phyloP scores from a whole-genome alignment of 2,329 filamentous ascomycete species.

The Fusarium decemcellulare region DNA sequence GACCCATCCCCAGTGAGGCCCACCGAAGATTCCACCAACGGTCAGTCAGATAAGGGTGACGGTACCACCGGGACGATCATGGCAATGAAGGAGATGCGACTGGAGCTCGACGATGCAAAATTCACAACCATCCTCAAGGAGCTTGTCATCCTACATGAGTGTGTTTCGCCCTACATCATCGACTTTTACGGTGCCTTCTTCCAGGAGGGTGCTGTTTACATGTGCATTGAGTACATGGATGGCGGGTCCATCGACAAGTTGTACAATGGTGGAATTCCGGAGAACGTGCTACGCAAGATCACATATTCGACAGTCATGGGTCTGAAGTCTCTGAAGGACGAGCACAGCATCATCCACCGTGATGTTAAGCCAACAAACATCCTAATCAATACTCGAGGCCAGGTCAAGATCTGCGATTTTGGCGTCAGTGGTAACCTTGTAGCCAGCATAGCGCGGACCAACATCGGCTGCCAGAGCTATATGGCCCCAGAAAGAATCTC shows the following conservation, averaged over 20 bases:
- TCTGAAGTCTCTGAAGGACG: slow-evolving; percentile 93
- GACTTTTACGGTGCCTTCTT: slow-evolving; percentile 99
- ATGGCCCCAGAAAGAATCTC: slow-evolving; percentile 98
- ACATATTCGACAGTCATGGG: slow-evolving; percentile 92
- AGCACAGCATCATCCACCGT: slow-evolving; percentile 98
- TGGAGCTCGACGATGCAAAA: slow-evolving; percentile 96
- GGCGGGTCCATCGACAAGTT: slow-evolving; percentile 98
- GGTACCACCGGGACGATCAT: slow-evolving; percentile 83
- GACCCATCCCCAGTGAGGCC: slow-evolving; percentile 51
- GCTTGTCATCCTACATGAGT: slow-evolving; percentile 94
- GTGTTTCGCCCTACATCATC: slow-evolving; percentile 95
- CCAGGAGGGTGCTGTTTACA: slow-evolving; percentile 98
- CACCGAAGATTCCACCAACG: slow-evolving; percentile 47
- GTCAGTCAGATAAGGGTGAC: slow-evolving; percentile 47
- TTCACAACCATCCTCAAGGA: slow-evolving; percentile 98
- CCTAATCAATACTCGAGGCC: slow-evolving; percentile 87
- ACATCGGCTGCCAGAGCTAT: slow-evolving; percentile 99
- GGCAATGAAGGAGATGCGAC: slow-evolving; percentile 99
- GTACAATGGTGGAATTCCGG: slow-evolving; percentile 91
- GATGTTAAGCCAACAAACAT: slow-evolving; percentile 99
- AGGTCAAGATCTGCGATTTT: slow-evolving; percentile 99
- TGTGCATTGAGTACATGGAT: slow-evolving; percentile 99
- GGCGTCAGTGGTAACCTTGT: slow-evolving; percentile 97
- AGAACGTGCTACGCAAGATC: slow-evolving; percentile 90
- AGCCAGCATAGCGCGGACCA: slow-evolving; percentile 97